Evolutionary conservation across 2,329 filamentous ascomycete genomes (phyloP), one percentile per base, ranked within the genome.

Genomic region (Dothideomycetes sp.): DNA sequence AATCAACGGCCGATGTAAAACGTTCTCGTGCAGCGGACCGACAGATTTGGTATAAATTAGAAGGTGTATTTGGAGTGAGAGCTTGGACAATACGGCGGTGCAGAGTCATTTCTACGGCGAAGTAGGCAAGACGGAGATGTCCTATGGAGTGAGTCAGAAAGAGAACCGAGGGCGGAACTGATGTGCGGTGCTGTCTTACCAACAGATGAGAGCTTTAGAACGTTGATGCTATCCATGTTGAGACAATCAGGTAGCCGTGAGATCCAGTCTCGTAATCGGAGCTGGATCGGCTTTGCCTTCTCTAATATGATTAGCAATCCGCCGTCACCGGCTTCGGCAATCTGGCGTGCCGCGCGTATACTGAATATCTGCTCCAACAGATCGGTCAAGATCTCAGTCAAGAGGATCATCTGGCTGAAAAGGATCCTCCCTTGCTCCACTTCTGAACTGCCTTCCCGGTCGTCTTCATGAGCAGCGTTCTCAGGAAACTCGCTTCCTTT

Each of bases 81-180:
- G 46, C 44, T 9, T 48, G 44, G 2, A 67, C 53, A 9, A 67
- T 57, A 4, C 57, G 58, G n/a, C 63, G 54, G 42, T 66, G 63
- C 4, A 67, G 48, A 4, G 63, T 65, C 31, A 68, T 65, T 38
- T 68, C 65, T 5, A 65, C 61, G 4, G 64, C 59, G 34, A 65
- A 62, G 44, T 68, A 66, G 5, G 63, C 63, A 14, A 69, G 54
- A 34, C 66, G 63, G 5, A 69, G 54, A 41, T 65, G 66, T 9
- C 63, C 63, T 46, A 53, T 2, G 11, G 9, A 22, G 2, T 12
- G n/a, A n/a, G n/a, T 40, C 12, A 40, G 27, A 7, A 30, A 4
- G 5, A 18, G 16, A 5, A 7, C 10, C 3, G 17, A 14, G n/a
- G n/a, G n/a, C n/a, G n/a, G n/a, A n/a, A n/a, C n/a, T n/a, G n/a